These are phyloP conservation scores for Xylaria arbuscula DNA, from an alignment of 2,329 filamentous ascomycete genomes.

Conservation along the genomic window DNA sequence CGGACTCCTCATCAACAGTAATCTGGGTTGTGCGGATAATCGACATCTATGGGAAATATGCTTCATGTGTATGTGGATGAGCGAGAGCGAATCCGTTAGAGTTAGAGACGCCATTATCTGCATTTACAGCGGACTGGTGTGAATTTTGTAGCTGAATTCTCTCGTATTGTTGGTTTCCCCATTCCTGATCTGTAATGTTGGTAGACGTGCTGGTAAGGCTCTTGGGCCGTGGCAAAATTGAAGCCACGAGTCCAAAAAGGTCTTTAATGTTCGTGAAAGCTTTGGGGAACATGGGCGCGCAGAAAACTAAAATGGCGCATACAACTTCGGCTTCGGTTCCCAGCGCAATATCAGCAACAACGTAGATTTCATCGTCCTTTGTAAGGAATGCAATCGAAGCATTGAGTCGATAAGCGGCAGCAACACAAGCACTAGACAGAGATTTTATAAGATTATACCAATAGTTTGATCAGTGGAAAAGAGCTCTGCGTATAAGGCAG, in stretches of 20 bases:
- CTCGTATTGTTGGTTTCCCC: too few relatives aligned
- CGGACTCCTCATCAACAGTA: too few relatives aligned
- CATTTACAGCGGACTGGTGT: too few relatives aligned
- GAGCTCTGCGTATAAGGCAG: not conserved
- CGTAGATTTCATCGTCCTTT: not conserved
- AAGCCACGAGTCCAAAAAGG: slow-evolving; percentile 3
- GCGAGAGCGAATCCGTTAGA: too few relatives aligned
- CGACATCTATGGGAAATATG: too few relatives aligned
- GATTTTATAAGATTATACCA: not conserved
- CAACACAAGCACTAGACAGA: slow-evolving; percentile 14
- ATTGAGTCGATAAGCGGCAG: slow-evolving; percentile 22
- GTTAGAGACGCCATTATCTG: too few relatives aligned
- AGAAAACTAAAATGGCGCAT: slow-evolving; percentile 19
- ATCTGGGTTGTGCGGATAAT: too few relatives aligned
- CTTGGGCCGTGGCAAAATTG: not conserved
- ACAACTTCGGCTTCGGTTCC: slow-evolving; percentile 17
- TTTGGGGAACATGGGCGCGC: slow-evolving; percentile 22
- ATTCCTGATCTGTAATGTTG: too few relatives aligned
- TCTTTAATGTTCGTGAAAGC: slow-evolving; percentile 14
- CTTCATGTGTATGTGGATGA: too few relatives aligned
- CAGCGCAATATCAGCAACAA: slow-evolving; percentile 5
- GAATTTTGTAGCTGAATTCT: too few relatives aligned
- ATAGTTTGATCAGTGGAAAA: not conserved
- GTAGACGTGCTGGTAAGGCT: not conserved
- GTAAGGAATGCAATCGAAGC: slow-evolving; percentile 13